Percentiles rank a stretch among this genome's conserved stretches.
phyloP scores from a whole-genome alignment of 345 rosid genomes.

The Gynandropsis gynandra region DNA sequence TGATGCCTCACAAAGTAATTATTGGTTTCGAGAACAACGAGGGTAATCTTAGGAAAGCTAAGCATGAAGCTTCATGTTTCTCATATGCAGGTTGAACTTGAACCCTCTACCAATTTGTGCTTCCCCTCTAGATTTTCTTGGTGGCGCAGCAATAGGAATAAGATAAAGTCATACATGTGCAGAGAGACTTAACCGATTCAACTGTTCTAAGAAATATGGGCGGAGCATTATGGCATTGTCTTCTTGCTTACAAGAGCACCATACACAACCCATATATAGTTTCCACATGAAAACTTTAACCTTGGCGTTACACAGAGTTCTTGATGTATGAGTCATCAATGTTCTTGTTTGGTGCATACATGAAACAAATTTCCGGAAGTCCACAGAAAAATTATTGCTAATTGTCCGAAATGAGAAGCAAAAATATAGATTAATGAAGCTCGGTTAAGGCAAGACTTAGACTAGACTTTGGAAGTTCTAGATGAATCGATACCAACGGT shows the following conservation, averaged over 20 bases:
- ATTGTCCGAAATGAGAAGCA: too few species aligned
- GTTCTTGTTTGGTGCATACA: too few species aligned
- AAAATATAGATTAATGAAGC: conserved; percentile 79
- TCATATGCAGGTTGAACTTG: conserved; percentile 93
- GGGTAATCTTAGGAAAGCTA: conserved; percentile 93
- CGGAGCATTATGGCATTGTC: conserved; percentile 87
- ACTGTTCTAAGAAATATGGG: conserved; percentile 94
- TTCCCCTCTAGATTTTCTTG: background rate
- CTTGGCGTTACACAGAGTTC: too few species aligned
- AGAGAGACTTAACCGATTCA: conserved; percentile 95
- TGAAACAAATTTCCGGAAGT: too few species aligned
- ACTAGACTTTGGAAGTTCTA: conserved; percentile 88
- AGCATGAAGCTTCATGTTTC: conserved; percentile 82
- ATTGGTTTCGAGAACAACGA: conserved; percentile 93
- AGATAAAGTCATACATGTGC: conserved; percentile 26
- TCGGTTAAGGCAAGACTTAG: conserved; percentile 64
- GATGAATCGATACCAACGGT: conserved; percentile 96
- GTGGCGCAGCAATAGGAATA: too few species aligned
- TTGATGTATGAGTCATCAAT: background rate
- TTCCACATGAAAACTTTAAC: background rate
- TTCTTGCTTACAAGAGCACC: conserved; percentile 88
- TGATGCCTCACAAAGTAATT: conserved; percentile 97
- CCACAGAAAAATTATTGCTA: too few species aligned
- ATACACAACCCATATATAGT: conserved; percentile 24
- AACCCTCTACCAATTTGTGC: conserved; percentile 4